Base-by-base conservation (phyloP, 352 stramenopile genomes). In the Pythium brachiatum region DNA sequence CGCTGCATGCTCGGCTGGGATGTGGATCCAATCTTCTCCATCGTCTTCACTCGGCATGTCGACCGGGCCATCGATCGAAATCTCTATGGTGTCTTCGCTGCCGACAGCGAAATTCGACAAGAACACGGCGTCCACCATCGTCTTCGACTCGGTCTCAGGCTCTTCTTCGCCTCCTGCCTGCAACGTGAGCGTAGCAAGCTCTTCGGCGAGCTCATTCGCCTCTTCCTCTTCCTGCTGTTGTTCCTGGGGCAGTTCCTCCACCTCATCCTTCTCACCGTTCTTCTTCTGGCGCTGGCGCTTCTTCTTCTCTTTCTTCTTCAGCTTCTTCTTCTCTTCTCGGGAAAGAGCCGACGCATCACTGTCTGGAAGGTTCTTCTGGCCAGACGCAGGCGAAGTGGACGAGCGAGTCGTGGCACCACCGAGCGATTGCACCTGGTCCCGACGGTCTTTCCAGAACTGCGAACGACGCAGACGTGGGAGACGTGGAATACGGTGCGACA, bases 291-390 rank as follows among this genome's bases (percentile, higher is more conserved):
- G 58, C 46, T 69, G 98, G 7, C 98, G 81, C 68, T 93, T 92
- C 60, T 97, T 97, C 69, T 96, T 98, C 13, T 98, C 78, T 69
- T 93, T 92, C 60, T 97, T 96, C 71, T 96, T 98, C 31, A 99
- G 74, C 55, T 88, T 90, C 67, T 98, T 98, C 67, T 96, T 86
- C 29, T 98, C 95, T 25, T 97, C 92, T 36, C 83, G 79, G 7
- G 81, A 86, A 23, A 97, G 47, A 32, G 72, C 61, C 9, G 53
- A 32, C n/a, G 39, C n/a, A 7, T 57, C 41, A 15, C 29, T 52
- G 8, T 26, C 57, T 8, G 41, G 41, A 1, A 48, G 41, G 12
- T 27, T 27, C 20, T 48, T 48, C 23, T 48, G 41, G 11, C 41
- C 41, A 3, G 20, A 26, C 2, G 20, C 41, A 48, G 41, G 41